Conservation (phyloP, 148 eudicot genomes). For the Rhododendron henanense region DNA sequence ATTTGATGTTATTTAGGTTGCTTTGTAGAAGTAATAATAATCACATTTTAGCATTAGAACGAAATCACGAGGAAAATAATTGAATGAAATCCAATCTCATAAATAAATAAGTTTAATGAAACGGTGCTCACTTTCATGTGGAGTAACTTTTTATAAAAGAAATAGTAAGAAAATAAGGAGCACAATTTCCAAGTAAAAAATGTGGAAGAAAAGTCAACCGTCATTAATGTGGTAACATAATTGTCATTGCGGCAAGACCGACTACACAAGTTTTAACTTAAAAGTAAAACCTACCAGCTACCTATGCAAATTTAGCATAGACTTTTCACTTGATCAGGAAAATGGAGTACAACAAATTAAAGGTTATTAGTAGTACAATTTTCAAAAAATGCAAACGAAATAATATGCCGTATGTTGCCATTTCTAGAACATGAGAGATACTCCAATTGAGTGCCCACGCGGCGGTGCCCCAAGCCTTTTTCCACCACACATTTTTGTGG, state of each 20-base stretch:
- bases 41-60: too few relatives aligned
- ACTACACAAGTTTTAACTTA: neutral
- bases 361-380: neutral
- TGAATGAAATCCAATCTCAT: neutral
- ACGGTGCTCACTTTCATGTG: neutral
- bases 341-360: neutral
- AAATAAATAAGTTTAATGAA: neutral
- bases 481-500: too few relatives aligned
- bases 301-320: neutral
- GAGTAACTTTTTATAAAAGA: neutral
- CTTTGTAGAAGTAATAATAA: too few relatives aligned
- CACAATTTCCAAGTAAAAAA: neutral
- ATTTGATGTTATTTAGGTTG: too few relatives aligned
- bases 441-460: too few relatives aligned
- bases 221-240: neutral
- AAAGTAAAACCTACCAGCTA: neutral
- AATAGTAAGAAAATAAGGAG: neutral
- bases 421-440: neutral
- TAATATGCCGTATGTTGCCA: neutral
- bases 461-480: too few relatives aligned
- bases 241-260: neutral
- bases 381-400: neutral
- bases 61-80: too few relatives aligned
- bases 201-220: neutral
- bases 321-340: neutral